phyloP scores from a whole-genome alignment of 1,284 basidiomycete species.

The Leccinum pseudoinsigne region DNA sequence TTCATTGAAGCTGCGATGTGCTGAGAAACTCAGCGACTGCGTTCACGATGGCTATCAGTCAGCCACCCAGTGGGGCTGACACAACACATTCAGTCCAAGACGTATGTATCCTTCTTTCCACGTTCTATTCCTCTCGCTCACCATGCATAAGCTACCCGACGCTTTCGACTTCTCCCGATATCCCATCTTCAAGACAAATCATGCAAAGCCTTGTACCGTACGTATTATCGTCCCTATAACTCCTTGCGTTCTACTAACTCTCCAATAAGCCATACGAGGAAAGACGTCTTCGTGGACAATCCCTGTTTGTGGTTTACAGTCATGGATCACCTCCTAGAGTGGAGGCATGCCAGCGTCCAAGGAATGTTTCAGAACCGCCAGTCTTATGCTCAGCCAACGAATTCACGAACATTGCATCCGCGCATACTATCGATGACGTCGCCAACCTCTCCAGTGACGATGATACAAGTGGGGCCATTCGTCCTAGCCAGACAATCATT shows the following conservation, averaged over 20 bases:
- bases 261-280: neutral
- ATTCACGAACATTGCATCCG: slow-evolving; percentile 12
- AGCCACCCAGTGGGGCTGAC: slow-evolving; percentile 22
- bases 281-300: slow-evolving; percentile 4
- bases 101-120: neutral
- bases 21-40: neutral
- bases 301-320: slow-evolving; percentile 2
- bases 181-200: slow-evolving; percentile 10
- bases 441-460: slow-evolving; percentile 6
- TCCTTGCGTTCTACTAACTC: neutral
- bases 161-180: slow-evolving; percentile 26
- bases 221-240: neutral
- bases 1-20: neutral
- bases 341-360: slow-evolving; percentile 5
- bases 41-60: slow-evolving; percentile 3
- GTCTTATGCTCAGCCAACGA: slow-evolving; percentile 22
- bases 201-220: slow-evolving; percentile 6
- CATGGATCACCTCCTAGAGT: slow-evolving; percentile 1
- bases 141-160: slow-evolving; percentile 15
- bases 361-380: slow-evolving; percentile 28
- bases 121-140: neutral
- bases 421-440: slow-evolving; percentile 19
- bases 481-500: slow-evolving; percentile 1
- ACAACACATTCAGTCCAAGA: slow-evolving; percentile 2
- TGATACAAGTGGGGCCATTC: neutral